phyloP scores from a whole-genome alignment of 257 asterid species.

The Primulina tabacum region DNA sequence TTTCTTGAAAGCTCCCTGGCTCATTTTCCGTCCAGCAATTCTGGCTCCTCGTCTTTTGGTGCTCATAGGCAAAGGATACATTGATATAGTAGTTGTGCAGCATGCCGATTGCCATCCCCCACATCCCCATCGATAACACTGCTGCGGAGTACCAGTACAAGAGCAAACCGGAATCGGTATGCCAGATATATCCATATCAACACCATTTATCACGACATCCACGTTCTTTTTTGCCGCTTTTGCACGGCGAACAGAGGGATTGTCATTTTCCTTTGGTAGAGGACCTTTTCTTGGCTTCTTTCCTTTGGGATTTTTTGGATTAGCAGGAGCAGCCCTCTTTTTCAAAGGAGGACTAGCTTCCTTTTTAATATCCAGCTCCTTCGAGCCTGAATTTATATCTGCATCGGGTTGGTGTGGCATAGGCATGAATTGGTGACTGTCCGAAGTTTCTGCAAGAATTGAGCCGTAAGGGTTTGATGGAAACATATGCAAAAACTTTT shows the following conservation, averaged over 20 bases:
- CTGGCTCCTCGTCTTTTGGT: constrained; percentile 90
- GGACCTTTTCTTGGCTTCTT: constrained; percentile 68
- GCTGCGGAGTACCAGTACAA: constrained; percentile 88
- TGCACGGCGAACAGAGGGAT: constrained; percentile 51
- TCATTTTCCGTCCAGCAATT: constrained; percentile 95
- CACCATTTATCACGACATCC: constrained; percentile 77
- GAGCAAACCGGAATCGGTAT: constrained; percentile 94
- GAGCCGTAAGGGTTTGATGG: constrained; percentile 55
- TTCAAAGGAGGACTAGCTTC: constrained; percentile 48
- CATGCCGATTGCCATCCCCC: constrained; percentile 99
- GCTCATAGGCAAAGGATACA: constrained; percentile 97
- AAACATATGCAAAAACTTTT: constrained; percentile 69
- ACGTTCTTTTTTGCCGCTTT: constrained; percentile 70
- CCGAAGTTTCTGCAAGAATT: constrained; percentile 62
- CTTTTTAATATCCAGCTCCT: constrained; percentile 47
- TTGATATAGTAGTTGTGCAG: constrained; percentile 83
- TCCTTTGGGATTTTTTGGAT: constrained; percentile 59
- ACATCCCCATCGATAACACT: constrained; percentile 96
- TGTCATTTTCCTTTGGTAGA: constrained; percentile 54
- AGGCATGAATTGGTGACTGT: constrained; percentile 53
- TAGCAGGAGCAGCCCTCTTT: constrained; percentile 46
- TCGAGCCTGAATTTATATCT: constrained; percentile 36
- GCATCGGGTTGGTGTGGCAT: constrained; percentile 62
- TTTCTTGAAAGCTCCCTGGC: constrained; percentile 96
- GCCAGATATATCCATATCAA: constrained; percentile 81